phyloP scores from a whole-genome alignment of 2,329 filamentous ascomycete genomes.

The Trichoderma sp. region DNA sequence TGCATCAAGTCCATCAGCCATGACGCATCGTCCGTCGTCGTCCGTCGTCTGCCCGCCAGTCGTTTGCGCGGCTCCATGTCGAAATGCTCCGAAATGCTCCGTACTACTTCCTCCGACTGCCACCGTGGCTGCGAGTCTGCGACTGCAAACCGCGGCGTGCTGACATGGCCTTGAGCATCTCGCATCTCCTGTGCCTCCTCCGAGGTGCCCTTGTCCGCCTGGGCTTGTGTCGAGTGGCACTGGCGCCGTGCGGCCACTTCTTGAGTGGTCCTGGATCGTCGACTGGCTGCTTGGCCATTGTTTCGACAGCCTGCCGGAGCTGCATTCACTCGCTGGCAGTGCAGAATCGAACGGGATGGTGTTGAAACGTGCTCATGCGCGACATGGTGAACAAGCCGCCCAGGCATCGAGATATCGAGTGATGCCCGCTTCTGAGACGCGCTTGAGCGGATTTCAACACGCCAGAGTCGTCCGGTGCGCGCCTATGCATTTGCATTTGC shows the following conservation, averaged over 20 bases:
- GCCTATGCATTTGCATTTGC: background rate
- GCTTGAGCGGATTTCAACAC: background rate
- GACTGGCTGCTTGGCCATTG: conserved; percentile 3
- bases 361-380: conserved; percentile 1
- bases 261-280: conserved; percentile 19
- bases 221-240: conserved; percentile 22
- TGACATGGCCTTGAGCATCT: background rate
- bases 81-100: background rate
- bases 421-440: conserved; percentile 14
- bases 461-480: conserved; percentile 8
- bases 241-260: conserved; percentile 8
- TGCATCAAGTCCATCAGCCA: background rate
- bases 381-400: conserved; percentile 2
- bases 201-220: background rate
- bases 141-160: background rate
- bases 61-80: conserved; percentile 9
- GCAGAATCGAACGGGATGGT: background rate
- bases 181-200: background rate
- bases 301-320: conserved; percentile 7
- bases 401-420: background rate
- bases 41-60: conserved; percentile 9
- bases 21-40: background rate
- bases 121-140: background rate
- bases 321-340: conserved; percentile 12
- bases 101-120: background rate